phyloP scores from a whole-genome alignment of 441 rosid species.

The Kokia cookei region DNA sequence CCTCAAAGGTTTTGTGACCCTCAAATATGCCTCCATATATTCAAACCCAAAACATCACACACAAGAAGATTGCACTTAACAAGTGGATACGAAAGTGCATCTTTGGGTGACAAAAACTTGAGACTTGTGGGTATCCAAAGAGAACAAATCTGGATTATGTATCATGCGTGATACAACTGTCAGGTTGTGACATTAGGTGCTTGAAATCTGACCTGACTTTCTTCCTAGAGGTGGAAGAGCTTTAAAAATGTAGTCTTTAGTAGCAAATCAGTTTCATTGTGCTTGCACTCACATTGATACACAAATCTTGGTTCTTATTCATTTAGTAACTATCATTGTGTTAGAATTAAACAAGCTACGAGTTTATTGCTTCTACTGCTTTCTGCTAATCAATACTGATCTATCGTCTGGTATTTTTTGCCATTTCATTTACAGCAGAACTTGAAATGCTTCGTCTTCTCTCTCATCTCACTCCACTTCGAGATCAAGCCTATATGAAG shows the following conservation, averaged over 20 bases:
- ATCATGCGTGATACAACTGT: too few relatives aligned
- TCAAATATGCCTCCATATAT: too few relatives aligned
- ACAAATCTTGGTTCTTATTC: neutral
- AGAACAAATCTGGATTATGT: too few relatives aligned
- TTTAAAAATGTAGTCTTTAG: neutral
- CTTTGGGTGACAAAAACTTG: too few relatives aligned
- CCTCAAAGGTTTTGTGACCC: too few relatives aligned
- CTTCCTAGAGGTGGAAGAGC: neutral
- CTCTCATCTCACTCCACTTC: slow-evolving; percentile 91
- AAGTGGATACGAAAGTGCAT: too few relatives aligned
- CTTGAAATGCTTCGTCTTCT: slow-evolving; percentile 94
- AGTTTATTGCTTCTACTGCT: neutral
- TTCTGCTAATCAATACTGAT: neutral
- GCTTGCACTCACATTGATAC: neutral
- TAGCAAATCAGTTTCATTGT: neutral
- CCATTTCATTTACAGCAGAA: slow-evolving; percentile 47
- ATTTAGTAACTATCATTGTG: too few relatives aligned
- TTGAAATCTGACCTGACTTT: neutral
- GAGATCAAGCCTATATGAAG: slow-evolving; percentile 88
- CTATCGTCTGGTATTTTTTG: neutral
- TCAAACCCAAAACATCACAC: too few relatives aligned
- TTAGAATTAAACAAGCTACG: neutral
- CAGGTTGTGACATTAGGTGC: neutral
- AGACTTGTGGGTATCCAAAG: neutral
- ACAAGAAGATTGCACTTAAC: too few relatives aligned